phyloP scores from a whole-genome alignment of 2,329 filamentous ascomycete genomes.

The Trichoderma polysporum region DNA sequence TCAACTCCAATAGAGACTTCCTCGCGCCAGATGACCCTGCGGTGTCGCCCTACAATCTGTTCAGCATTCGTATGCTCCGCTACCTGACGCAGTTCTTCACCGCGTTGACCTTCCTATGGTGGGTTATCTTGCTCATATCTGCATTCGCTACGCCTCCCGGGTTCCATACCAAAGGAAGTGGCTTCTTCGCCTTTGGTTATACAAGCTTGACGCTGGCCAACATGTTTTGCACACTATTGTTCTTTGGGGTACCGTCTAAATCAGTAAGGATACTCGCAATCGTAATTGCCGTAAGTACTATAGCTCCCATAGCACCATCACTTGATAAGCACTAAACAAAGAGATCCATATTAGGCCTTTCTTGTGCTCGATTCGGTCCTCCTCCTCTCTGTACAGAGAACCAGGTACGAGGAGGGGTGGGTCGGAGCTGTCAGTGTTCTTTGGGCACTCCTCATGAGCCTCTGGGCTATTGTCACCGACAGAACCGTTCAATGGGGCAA shows the following conservation, averaged over 20 bases:
- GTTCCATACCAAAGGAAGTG: constrained; percentile 83
- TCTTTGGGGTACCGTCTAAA: constrained; percentile 82
- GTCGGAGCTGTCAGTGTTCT: constrained; percentile 82
- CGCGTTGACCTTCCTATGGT: constrained; percentile 81
- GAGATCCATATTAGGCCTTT: constrained; percentile 30
- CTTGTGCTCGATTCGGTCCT: constrained; percentile 69
- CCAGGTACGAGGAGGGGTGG: constrained; percentile 85
- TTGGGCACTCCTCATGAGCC: constrained; percentile 74
- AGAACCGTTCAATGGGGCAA: constrained; percentile 89
- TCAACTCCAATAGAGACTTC: constrained; percentile 47
- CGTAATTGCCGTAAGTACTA: constrained; percentile 52
- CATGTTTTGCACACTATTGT: constrained; percentile 73
- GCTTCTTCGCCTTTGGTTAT: constrained; percentile 86
- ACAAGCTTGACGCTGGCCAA: constrained; percentile 75
- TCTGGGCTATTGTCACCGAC: constrained; percentile 79
- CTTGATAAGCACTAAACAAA: constrained; percentile 44
- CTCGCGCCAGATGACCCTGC: constrained; percentile 46
- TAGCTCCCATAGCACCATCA: constrained; percentile 39
- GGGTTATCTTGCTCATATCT: constrained; percentile 83
- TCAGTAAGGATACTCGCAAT: constrained; percentile 72
- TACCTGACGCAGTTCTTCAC: constrained; percentile 77
- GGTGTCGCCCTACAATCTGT: constrained; percentile 92
- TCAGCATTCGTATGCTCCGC: constrained; percentile 79
- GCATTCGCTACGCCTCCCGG: constrained; percentile 88
- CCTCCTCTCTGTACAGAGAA: constrained; percentile 69